Evolutionary conservation across 768 basidiomycete genomes (phyloP).

Genomic region (Rhodotorula taiwanensis): DNA sequence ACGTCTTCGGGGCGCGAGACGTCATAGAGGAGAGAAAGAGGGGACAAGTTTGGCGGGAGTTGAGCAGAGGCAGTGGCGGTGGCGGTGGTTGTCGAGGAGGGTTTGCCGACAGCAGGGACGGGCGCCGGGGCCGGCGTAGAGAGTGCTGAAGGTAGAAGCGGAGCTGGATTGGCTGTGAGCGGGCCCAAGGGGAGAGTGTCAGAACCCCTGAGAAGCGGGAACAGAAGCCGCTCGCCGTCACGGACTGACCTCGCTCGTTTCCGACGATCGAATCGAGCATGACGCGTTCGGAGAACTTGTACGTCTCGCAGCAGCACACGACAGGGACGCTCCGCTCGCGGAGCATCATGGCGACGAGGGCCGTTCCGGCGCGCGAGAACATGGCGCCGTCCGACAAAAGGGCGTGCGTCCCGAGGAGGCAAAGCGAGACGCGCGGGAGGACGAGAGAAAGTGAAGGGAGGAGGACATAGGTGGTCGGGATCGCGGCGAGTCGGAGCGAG

Average conservation of each 20-base stretch:
- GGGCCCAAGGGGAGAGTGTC: background rate
- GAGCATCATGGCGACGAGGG: constrained; percentile 92
- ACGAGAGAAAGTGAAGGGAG: constrained; percentile 74
- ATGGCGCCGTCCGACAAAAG: constrained; percentile 91
- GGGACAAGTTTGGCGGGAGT: constrained; percentile 55
- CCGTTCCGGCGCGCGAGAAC: constrained; percentile 88
- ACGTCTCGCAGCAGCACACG: constrained; percentile 95
- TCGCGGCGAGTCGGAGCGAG: constrained; percentile 59
- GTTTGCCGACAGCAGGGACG: constrained; percentile 44
- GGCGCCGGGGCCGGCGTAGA: constrained; percentile 20
- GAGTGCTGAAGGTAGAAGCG: constrained; percentile 32
- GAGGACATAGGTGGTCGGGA: constrained; percentile 87
- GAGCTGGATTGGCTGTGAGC: constrained; percentile 25
- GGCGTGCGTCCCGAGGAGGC: constrained; percentile 88
- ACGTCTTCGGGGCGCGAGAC: constrained; percentile 85
- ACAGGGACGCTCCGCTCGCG: constrained; percentile 83
- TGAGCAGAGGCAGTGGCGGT: constrained; percentile 5
- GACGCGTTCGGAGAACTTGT: constrained; percentile 91
- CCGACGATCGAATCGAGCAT: constrained; percentile 89
- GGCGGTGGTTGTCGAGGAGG: constrained; percentile 35
- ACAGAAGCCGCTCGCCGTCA: too few relatives aligned
- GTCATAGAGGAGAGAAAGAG: constrained; percentile 85
- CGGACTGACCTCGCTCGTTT: constrained; percentile 83
- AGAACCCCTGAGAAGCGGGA: background rate
- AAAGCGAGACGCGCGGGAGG: constrained; percentile 71